Base-by-base conservation (phyloP, 148 eudicot species). In the Rhododendron griersonianum region DNA sequence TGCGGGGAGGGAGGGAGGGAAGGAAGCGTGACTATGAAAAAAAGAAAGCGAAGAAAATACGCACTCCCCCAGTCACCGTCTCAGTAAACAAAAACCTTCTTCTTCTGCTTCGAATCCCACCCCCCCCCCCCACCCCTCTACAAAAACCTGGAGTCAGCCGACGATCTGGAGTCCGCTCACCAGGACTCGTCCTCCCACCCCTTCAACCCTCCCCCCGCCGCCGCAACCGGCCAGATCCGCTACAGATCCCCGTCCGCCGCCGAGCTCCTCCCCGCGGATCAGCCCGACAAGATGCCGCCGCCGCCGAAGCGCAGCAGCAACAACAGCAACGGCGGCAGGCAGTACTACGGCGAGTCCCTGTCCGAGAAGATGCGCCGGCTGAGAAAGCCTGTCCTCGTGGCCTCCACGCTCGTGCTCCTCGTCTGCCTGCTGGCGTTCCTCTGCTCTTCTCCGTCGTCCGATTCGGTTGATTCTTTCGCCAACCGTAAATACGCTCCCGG, bases 201-300 rank as follows among this genome's bases (percentile, higher is more conserved):
- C 18, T 0, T 41, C 30, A 30, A 30, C 30, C 30, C 30, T 30
- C 30, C 30, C 41, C 18, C 76, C 84, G 77, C 85, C 81, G 81
- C 93, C 48, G 92, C 87, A 8, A 95, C 88, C 95, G 96, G 95
- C 50, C 92, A 94, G 93, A 96, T 96, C 92, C 92, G 99, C 84
- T 96, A 92, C 91, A 83, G 99, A 89, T 93, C 99, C 4, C 98
- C 98, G 7, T 96, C 99, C 19, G 93, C 99, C 39, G 91, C 98
- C 5, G 99, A 96, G 79, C 94, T 96, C 7, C 91, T 89, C 41
- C 76, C 74, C 81, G 55, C 76, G 13, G 79, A 67, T 87, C 89
- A 80, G 61, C 84, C 87, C 81, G 95, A 92, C 77, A 94, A 94
- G 86, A 92, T 91, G 88, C 67, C 74, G 35, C 35, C 30, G 30